phyloP scores from a whole-genome alignment of 169 alveolate genomes.

The Plasmodium vivax region DNA sequence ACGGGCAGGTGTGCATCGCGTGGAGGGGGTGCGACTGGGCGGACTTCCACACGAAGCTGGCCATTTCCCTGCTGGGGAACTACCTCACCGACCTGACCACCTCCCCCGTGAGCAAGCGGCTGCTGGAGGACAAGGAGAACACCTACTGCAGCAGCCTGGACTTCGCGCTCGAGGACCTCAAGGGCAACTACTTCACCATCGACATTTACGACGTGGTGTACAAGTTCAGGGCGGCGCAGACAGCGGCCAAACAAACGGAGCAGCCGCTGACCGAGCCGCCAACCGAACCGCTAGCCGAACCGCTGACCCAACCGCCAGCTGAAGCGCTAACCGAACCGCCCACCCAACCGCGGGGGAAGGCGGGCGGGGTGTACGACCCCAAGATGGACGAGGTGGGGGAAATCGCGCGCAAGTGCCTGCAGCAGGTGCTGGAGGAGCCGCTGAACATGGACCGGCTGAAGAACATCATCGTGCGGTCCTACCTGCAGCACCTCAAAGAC shows the following conservation, averaged over 20 bases:
- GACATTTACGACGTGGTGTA: conserved; percentile 77
- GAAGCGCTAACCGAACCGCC: neutral
- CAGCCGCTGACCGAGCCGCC: neutral
- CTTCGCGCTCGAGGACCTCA: conserved; percentile 75
- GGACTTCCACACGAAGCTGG: conserved; percentile 71
- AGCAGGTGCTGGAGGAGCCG: conserved; percentile 60
- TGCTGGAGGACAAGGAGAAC: conserved; percentile 76
- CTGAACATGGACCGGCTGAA: conserved; percentile 79
- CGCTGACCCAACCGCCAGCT: neutral
- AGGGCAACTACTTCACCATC: conserved; percentile 68
- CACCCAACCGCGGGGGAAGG: neutral
- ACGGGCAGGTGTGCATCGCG: conserved; percentile 77
- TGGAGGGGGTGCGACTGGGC: conserved; percentile 85
- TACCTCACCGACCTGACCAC: conserved; percentile 78
- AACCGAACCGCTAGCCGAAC: neutral
- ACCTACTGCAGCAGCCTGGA: conserved; percentile 80
- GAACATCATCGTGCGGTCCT: conserved; percentile 75
- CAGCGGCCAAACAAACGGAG: neutral
- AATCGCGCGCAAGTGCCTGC: conserved; percentile 39
- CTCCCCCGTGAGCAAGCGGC: conserved; percentile 80
- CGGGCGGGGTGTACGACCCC: neutral
- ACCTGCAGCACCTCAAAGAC: conserved; percentile 71
- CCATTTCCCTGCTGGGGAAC: conserved; percentile 79
- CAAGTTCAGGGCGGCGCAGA: conserved; percentile 7
- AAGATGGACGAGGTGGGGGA: conserved; percentile 77